Percentiles rank a stretch among this genome's conserved stretches.
Conservation (phyloP, 1,139 yeast species). For the Taphrina flavorubra region DNA sequence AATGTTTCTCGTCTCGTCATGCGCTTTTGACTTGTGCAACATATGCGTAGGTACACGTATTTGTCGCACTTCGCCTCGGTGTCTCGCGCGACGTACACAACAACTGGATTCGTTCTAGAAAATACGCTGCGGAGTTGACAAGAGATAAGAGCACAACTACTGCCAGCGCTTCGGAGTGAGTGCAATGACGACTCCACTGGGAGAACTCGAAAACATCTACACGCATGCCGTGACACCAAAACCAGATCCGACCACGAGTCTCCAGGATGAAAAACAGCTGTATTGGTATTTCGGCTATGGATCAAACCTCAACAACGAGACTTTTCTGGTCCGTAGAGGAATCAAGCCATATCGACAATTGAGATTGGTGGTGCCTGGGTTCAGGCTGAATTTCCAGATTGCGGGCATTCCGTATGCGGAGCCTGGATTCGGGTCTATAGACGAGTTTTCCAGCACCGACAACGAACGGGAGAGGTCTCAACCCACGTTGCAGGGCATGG, state of each 20-base stretch:
- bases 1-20: too few relatives aligned
- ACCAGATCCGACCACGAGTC: not conserved
- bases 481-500: slow-evolving; percentile 38
- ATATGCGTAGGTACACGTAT: too few relatives aligned
- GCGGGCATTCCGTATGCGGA: slow-evolving; percentile 37
- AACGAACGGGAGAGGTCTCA: not conserved
- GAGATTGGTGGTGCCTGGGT: slow-evolving; percentile 16
- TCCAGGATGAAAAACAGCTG: not conserved
- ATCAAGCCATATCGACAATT: slow-evolving; percentile 21
- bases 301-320: slow-evolving; percentile 31
- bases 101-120: too few relatives aligned
- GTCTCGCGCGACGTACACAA: too few relatives aligned
- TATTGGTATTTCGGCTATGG: slow-evolving; percentile 39
- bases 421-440: slow-evolving; percentile 37
- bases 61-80: too few relatives aligned
- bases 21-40: too few relatives aligned
- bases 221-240: slow-evolving; percentile 3
- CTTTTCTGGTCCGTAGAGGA: slow-evolving; percentile 35
- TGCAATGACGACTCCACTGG: slow-evolving; percentile 1
- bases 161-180: too few relatives aligned
- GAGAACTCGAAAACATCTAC: slow-evolving; percentile 13
- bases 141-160: too few relatives aligned
- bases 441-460: slow-evolving; percentile 7
- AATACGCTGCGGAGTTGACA: too few relatives aligned
- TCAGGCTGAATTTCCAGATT: slow-evolving; percentile 30